Conservation (phyloP, 495 filamentous ascomycete genomes). For the Neurospora sp. region DNA sequence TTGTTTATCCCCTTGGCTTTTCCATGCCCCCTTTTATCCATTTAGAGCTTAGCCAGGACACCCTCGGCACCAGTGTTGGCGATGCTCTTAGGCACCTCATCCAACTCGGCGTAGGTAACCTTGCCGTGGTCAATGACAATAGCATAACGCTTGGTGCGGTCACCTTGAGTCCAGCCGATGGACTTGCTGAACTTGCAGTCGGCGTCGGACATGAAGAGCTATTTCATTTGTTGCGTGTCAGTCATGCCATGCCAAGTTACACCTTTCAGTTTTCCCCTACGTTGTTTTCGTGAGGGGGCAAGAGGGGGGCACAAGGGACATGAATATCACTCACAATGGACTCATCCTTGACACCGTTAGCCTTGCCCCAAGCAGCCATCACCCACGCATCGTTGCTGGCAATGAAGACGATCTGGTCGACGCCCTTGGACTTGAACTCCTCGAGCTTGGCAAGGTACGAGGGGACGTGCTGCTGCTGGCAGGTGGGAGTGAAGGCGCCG, state of each 20-base stretch:
- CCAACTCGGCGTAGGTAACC: slow-evolving; percentile 77
- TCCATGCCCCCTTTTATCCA: not conserved
- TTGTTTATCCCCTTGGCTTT: not conserved
- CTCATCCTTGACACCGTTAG: slow-evolving; percentile 71
- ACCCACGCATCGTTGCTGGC: slow-evolving; percentile 87
- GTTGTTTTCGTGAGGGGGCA: too few relatives aligned
- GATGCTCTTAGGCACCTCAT: slow-evolving; percentile 57
- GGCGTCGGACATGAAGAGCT: slow-evolving; percentile 83
- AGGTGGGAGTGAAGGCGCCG: slow-evolving; percentile 92
- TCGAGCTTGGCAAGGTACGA: slow-evolving; percentile 69
- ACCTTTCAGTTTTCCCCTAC: too few relatives aligned
- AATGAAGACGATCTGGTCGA: slow-evolving; percentile 76
- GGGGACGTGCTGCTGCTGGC: slow-evolving; percentile 77
- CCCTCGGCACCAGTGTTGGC: slow-evolving; percentile 66
- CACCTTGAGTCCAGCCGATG: slow-evolving; percentile 71
- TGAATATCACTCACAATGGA: slow-evolving; percentile 52
- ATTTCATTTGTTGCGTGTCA: slow-evolving; percentile 3
- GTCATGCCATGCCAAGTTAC: not conserved
- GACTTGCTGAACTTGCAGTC: slow-evolving; percentile 67
- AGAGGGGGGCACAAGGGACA: not conserved
- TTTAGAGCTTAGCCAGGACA: slow-evolving; percentile 57
- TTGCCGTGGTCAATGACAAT: slow-evolving; percentile 85
- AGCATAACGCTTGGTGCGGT: slow-evolving; percentile 72
- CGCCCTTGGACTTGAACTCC: slow-evolving; percentile 71
- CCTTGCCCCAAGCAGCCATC: slow-evolving; percentile 94